Conservation (phyloP, 331 rosid genomes). For the Telfairia occidentalis region DNA sequence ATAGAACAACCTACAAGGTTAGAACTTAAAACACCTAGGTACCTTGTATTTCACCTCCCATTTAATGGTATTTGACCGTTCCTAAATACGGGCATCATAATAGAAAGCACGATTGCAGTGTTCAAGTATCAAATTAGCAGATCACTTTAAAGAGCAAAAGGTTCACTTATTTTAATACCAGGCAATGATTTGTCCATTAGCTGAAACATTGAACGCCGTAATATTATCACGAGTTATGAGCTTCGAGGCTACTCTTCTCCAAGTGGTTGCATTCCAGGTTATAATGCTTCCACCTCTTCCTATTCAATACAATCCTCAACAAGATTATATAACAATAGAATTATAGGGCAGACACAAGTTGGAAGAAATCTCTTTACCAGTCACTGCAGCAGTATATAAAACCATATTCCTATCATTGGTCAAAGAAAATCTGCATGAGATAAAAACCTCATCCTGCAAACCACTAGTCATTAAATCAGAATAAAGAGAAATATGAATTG, state of each 20-base stretch:
- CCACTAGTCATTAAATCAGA: conserved; percentile 16
- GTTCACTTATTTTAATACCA: conserved; percentile 36
- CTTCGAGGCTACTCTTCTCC: conserved; percentile 47
- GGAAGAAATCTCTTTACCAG: conserved; percentile 32
- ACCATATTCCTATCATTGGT: conserved; percentile 31
- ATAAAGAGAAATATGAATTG: neutral
- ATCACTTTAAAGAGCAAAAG: neutral
- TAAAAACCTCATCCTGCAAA: conserved; percentile 59
- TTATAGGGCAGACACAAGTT: neutral
- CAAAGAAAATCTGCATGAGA: conserved; percentile 72
- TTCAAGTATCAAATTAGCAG: neutral
- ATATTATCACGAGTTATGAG: conserved; percentile 42
- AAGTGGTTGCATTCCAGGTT: conserved; percentile 60
- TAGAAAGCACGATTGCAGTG: neutral
- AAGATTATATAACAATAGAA: conserved; percentile 1
- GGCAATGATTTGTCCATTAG: conserved; percentile 71
- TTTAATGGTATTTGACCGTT: neutral
- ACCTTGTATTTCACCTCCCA: neutral
- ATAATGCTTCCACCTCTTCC: conserved; percentile 65
- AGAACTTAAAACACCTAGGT: neutral
- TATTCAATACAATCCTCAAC: conserved; percentile 17
- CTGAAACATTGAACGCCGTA: conserved; percentile 59
- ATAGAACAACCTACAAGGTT: neutral
- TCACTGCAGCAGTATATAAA: conserved; percentile 42
- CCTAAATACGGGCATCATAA: neutral